phyloP scores from a whole-genome alignment of 2,329 filamentous ascomycete genomes.

The Colletotrichum theobromicola region DNA sequence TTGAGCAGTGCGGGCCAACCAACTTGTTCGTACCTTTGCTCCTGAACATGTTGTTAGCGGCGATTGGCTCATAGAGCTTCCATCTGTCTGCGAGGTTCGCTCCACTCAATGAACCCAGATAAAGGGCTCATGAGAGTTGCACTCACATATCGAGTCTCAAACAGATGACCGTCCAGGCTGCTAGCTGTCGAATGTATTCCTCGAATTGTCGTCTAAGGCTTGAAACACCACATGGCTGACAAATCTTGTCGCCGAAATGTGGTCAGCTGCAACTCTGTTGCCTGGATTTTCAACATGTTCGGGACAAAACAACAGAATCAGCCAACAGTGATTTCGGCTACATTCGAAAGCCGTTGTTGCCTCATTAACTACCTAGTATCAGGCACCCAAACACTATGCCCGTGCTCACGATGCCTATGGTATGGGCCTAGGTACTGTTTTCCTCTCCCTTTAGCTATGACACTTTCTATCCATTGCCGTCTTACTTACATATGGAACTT shows the following conservation, averaged over 20 bases:
- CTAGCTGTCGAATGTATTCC: not conserved
- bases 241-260: not conserved
- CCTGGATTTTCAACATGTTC: not conserved
- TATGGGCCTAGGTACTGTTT: not conserved
- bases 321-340: not conserved
- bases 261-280: not conserved
- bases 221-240: rapidly evolving
- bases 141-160: not conserved
- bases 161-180: not conserved
- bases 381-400: not conserved
- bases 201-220: not conserved
- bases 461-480: not conserved
- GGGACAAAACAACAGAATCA: not conserved
- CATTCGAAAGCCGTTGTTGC: not conserved
- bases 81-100: not conserved
- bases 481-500: not conserved
- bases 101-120: not conserved
- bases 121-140: not conserved
- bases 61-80: not conserved
- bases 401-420: not conserved
- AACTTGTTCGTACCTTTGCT: not conserved
- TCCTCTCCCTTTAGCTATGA: not conserved
- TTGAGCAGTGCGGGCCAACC: not conserved
- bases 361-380: not conserved
- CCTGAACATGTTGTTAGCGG: not conserved